Conservation (phyloP, 495 filamentous ascomycete genomes). For the Chaetomium cochliodes region DNA sequence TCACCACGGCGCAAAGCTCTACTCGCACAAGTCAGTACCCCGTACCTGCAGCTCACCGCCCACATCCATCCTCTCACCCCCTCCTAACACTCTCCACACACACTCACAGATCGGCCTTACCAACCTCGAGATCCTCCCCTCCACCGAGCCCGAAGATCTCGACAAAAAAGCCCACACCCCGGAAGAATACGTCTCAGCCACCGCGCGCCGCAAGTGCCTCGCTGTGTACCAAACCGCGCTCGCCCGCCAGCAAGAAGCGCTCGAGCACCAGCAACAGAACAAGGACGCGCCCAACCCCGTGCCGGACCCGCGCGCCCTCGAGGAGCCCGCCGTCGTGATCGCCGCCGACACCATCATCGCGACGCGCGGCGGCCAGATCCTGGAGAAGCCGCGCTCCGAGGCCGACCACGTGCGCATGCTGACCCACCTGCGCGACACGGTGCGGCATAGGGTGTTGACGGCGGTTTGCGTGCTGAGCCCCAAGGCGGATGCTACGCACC, state of each 20-base stretch:
- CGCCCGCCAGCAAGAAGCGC: constrained; percentile 39
- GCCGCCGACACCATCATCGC: constrained; percentile 93
- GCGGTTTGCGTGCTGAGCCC: constrained; percentile 80
- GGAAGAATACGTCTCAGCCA: constrained; percentile 86
- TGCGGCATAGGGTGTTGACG: constrained; percentile 74
- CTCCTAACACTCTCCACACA: not conserved
- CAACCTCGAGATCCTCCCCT: constrained; percentile 78
- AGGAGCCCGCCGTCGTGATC: constrained; percentile 79
- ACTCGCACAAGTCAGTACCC: constrained; percentile 54
- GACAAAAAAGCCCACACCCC: constrained; percentile 70
- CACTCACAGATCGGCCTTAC: constrained; percentile 61
- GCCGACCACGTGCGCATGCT: constrained; percentile 83
- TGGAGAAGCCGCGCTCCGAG: constrained; percentile 85
- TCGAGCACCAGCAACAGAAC: not conserved
- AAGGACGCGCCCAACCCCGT: constrained; percentile 33
- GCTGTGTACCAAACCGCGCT: constrained; percentile 72
- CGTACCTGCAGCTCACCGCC: constrained; percentile 12
- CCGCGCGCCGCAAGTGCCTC: constrained; percentile 76
- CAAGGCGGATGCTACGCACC: constrained; percentile 67
- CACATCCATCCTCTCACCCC: not conserved
- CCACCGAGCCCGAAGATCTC: constrained; percentile 75
- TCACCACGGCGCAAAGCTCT: constrained; percentile 83
- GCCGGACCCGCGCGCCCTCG: constrained; percentile 7
- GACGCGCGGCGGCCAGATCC: constrained; percentile 65
- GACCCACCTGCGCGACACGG: constrained; percentile 68